Evolutionary conservation across 306 rosid genomes (phyloP), one percentile per base, ranked within the genome.

Genomic region (Lathyrus oleraceus): DNA sequence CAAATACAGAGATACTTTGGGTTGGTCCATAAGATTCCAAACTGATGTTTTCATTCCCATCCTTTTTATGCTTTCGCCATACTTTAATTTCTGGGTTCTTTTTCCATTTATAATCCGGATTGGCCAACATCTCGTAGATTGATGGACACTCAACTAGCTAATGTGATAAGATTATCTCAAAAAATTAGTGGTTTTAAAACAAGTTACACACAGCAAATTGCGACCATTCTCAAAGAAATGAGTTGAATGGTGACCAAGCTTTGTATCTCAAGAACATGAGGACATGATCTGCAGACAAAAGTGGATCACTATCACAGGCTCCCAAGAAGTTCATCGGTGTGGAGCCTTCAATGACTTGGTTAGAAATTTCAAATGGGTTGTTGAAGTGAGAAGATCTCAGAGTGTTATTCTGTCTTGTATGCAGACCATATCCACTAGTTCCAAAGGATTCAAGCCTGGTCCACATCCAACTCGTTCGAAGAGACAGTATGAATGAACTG

Each of bases 91-190:
- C 82, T 20, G 98, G 98, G 60, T 64, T 77, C 60, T 67, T 86
- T 76, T 84, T 80, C 98, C 98, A 93, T 6, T 79, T 77, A 85
- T 81, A 90, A 48, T 82, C 78, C 32, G 96, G 94, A 87, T 87
- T 93, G 49, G 89, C 75, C 89, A 93, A 65, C 98, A 93, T 88
- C 83, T 93, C 98, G 73, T 93, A 93, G 78, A 93, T 81, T 45
- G 98, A 90, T 70, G 97, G 98, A 78, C 98, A 93, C 80, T 86
- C 98, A 28, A 93, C 88, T 83, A 93, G 76, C 98, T 90, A 67
- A 72, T 48, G 54, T n/a, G 56, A 72, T 67, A 72, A 65, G 43
- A 78, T 68, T 43, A 66, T 53, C 43, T 63, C 61, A 81, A 10
- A 17, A 61, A 66, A 51, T 65, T 65, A 9, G 64, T n/a, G 32